phyloP scores from a whole-genome alignment of 441 rosid species.

The Kokia cookei region DNA sequence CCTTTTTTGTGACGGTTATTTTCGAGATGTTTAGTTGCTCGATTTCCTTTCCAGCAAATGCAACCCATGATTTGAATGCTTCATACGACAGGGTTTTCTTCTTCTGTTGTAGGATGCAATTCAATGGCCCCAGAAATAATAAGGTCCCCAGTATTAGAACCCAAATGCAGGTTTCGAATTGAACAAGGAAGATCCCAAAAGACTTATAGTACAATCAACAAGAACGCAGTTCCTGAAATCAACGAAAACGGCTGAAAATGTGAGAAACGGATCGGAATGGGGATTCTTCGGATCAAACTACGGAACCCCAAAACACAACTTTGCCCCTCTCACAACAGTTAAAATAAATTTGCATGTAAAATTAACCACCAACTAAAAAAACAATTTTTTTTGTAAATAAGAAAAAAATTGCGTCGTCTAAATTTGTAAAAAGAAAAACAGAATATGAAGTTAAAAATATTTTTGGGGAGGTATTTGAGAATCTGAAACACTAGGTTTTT shows the following conservation, averaged over 20 bases:
- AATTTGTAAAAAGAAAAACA: no score
- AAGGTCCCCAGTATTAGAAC: no score
- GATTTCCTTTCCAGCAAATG: conserved; percentile 77
- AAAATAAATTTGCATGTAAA: no score
- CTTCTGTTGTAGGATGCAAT: no score
- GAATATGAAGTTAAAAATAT: background rate
- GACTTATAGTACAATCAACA: background rate
- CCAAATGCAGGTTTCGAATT: background rate
- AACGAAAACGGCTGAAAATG: background rate
- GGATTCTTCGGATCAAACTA: background rate
- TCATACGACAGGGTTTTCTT: background rate
- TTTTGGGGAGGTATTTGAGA: background rate
- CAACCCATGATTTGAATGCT: conserved; percentile 66
- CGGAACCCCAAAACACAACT: background rate
- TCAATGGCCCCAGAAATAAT: no score
- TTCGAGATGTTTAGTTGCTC: conserved; percentile 31
- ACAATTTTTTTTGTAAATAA: no score
- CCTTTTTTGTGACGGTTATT: conserved; percentile 19
- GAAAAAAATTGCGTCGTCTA: no score
- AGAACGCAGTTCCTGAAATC: conserved; percentile 22
- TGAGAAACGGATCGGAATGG: conserved; percentile 6
- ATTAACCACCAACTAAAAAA: no score
- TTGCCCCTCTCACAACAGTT: no score
- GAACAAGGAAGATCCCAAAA: conserved; percentile 12
- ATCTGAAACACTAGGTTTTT: background rate